Evolutionary conservation across 495 filamentous ascomycete species (phyloP), one percentile per base, ranked within the genome.

Genomic region (Hyaloscypha variabilis): DNA sequence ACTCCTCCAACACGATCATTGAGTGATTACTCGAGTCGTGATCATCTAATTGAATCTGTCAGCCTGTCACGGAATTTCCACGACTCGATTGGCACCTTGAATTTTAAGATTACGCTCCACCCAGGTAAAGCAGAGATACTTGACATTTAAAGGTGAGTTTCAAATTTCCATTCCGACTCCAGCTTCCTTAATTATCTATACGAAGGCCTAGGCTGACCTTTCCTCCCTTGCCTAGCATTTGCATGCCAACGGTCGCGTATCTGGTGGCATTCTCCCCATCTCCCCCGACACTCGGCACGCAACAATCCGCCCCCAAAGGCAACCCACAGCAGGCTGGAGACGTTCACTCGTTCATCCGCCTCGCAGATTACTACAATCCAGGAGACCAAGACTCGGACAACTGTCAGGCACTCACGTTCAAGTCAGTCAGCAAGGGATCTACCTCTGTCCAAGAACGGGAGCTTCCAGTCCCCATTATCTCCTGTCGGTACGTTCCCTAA

Each of bases 261-360:
- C 55, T 55, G 42, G 49, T 64, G 34, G 63, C 65, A 70, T 70
- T 70, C 65, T 64, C 66, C 66, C 46, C 14, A 52, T 57, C 60
- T 60, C 13, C 52, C 28, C 31, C 49, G 30, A 63, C 56, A 66
- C 53, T 55, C 65, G 62, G 65, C 67, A 66, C 70, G 54, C 62
- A 71, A 58, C 63, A 60, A 52, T 39, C 57, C 57, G 26, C 62
- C 53, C 58, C 39, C 49, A 62, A 24, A 59, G 31, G 49, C 69
- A 23, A 46, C 64, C 50, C 58, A 57, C 68, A 60, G 61, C 60
- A 70, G 67, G 69, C 62, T 71, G 71, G 71, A 73, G 71, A 69
- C 71, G 71, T 73, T 73, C 60, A 71, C 69, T 73, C 71, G 71
- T 69, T 71, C 64, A 69, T 73, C 71, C 64, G 39, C 58, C 58